These are phyloP conservation scores for Penstemon eatonii DNA, from an alignment of 257 asterid genomes.

Conservation along the genomic window DNA sequence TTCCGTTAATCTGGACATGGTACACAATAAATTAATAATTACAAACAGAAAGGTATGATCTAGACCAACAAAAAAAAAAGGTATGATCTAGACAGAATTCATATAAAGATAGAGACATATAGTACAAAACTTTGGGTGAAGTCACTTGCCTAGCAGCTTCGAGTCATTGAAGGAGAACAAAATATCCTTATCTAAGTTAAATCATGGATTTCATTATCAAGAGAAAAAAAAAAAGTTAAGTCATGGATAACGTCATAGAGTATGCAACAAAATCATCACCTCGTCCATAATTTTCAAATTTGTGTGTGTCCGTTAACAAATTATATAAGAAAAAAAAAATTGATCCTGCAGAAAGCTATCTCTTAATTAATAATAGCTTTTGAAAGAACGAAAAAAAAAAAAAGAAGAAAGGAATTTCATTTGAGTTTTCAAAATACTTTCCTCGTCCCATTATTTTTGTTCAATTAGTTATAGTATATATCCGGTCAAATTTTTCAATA, in stretches of 20 bases:
- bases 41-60: not conserved
- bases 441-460: no score
- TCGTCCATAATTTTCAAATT: slow-evolving; percentile 1
- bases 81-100: not conserved
- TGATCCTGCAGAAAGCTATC: not conserved
- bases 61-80: not conserved
- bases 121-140: not conserved
- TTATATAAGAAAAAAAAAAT: not conserved
- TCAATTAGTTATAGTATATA: no score
- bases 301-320: not conserved
- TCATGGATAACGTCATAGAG: not conserved
- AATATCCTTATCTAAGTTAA: not conserved
- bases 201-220: slow-evolving; percentile 1
- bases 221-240: not conserved
- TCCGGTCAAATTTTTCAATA: no score
- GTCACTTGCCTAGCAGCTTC: slow-evolving; percentile 5
- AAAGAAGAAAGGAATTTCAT: no score
- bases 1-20: not conserved
- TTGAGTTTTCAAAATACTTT: no score
- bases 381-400: no score
- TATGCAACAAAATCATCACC: not conserved
- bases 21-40: not conserved
- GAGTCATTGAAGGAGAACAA: no score
- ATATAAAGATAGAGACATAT: not conserved
- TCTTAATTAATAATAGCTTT: no score